These are phyloP conservation scores for Cladosporium oxysporum DNA, from an alignment of 2,329 filamentous ascomycete species.

Conservation along the genomic window DNA sequence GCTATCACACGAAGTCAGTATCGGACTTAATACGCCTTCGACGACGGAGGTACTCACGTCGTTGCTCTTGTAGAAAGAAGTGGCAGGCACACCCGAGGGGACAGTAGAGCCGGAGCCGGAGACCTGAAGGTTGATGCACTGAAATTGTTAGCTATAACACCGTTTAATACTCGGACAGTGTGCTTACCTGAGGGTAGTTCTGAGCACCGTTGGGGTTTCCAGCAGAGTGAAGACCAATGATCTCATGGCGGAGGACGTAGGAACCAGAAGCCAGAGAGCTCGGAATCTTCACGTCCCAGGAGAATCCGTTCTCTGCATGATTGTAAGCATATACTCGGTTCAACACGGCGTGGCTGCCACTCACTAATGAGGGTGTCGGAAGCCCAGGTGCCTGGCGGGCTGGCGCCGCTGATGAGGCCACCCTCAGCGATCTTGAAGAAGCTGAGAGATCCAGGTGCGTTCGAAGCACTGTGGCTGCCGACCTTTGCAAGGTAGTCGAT, in stretches of 20 bases:
- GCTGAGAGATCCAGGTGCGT: constrained; percentile 55
- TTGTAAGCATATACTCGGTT: neutral
- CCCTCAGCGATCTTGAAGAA: constrained; percentile 66
- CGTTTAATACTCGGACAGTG: neutral
- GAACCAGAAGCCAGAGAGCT: constrained; percentile 52
- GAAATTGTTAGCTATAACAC: neutral
- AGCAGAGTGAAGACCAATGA: constrained; percentile 61
- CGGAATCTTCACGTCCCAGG: constrained; percentile 52
- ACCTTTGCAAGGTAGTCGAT: constrained; percentile 65
- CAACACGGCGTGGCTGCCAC: neutral
- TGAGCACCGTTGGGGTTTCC: constrained; percentile 47
- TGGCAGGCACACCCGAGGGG: constrained; percentile 53
- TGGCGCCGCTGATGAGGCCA: constrained; percentile 52
- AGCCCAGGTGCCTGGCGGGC: constrained; percentile 55
- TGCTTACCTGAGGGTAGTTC: constrained; percentile 42
- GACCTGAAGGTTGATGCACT: constrained; percentile 61
- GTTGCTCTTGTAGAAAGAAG: constrained; percentile 57
- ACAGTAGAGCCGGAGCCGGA: constrained; percentile 54
- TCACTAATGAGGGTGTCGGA: constrained; percentile 48
- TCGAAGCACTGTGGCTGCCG: constrained; percentile 54
- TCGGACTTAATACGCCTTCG: neutral
- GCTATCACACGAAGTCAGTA: constrained; percentile 17
- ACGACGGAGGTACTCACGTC: constrained; percentile 40
- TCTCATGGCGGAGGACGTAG: constrained; percentile 60
- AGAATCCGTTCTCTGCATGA: neutral